Percentiles rank a stretch among this genome's conserved stretches.
Conservation (phyloP, 1,284 basidiomycete species). For the Malassezia dermatis region DNA sequence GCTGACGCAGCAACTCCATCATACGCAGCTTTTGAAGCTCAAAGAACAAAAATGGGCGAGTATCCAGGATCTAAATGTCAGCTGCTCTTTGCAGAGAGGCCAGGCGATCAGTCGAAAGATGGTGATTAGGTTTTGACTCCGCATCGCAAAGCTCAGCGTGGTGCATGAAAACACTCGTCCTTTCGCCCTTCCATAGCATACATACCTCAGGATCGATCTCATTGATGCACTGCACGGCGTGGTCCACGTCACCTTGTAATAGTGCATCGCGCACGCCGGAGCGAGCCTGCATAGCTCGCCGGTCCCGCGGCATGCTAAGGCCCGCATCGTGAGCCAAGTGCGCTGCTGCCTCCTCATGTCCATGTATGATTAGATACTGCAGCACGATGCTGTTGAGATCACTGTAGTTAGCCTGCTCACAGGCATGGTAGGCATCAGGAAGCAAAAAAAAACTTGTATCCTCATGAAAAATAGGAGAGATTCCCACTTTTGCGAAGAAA, state of each 20-base stretch:
- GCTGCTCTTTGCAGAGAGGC: neutral
- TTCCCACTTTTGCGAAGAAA: slow-evolving; percentile 54
- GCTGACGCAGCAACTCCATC: slow-evolving; percentile 83
- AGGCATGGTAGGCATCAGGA: neutral
- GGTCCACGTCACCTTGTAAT: slow-evolving; percentile 84
- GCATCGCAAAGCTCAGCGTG: slow-evolving; percentile 65
- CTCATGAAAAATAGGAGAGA: slow-evolving; percentile 55
- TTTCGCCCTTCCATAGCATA: slow-evolving; percentile 9
- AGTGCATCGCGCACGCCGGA: slow-evolving; percentile 88
- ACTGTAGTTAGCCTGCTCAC: neutral
- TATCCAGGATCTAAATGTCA: slow-evolving; percentile 72
- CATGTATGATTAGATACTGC: slow-evolving; percentile 93
- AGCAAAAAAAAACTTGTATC: slow-evolving; percentile 49
- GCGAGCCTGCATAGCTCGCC: slow-evolving; percentile 80
- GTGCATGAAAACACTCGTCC: slow-evolving; percentile 72
- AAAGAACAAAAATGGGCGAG: slow-evolving; percentile 76
- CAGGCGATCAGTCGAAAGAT: slow-evolving; percentile 20
- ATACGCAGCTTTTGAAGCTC: slow-evolving; percentile 85
- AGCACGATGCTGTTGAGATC: neutral
- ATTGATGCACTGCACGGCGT: slow-evolving; percentile 83
- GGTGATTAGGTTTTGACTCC: slow-evolving; percentile 19
- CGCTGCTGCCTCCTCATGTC: slow-evolving; percentile 88
- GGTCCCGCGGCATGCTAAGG: slow-evolving; percentile 63
- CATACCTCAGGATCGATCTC: slow-evolving; percentile 93
- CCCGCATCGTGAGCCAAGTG: slow-evolving; percentile 82